These are phyloP conservation scores for Amanita fuliginea DNA, from an alignment of 768 basidiomycete genomes.

Conservation along the genomic window DNA sequence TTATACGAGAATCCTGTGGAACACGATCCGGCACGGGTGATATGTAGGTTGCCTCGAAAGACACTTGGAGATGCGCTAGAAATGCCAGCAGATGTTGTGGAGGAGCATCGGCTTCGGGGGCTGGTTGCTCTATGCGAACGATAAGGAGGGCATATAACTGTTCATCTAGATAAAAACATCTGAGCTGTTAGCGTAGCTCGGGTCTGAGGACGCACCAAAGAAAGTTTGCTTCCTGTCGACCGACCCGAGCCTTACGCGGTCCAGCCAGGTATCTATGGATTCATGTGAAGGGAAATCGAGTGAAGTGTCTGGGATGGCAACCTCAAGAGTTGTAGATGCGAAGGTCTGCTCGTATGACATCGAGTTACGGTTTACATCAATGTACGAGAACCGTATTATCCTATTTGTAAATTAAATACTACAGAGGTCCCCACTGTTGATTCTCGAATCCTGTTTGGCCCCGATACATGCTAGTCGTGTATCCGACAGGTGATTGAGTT, in stretches of 20 bases:
- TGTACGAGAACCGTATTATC: too few relatives aligned
- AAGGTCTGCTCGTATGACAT: constrained; percentile 56
- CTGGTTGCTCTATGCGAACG: constrained; percentile 52
- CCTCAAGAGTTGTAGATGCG: constrained; percentile 42
- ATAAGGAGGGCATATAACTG: constrained; percentile 39
- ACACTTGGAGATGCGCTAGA: constrained; percentile 61
- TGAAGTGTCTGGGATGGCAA: constrained; percentile 57
- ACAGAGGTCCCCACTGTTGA: constrained; percentile 5
- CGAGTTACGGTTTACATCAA: too few relatives aligned
- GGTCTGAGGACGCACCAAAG: constrained; percentile 44
- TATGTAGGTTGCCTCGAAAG: constrained; percentile 76
- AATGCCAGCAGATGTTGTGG: constrained; percentile 44
- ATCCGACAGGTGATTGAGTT: background rate
- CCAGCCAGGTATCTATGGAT: constrained; percentile 45
- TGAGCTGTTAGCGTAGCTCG: constrained; percentile 9
- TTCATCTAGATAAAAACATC: constrained; percentile 34
- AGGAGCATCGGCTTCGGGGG: constrained; percentile 23
- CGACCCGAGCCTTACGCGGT: constrained; percentile 25
- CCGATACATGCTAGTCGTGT: background rate
- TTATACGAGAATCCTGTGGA: constrained; percentile 22
- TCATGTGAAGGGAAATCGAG: constrained; percentile 43
- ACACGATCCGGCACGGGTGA: constrained; percentile 32
- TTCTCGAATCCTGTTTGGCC: background rate
- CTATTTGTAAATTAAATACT: background rate
- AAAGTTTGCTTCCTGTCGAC: constrained; percentile 57